Base-by-base conservation (phyloP, 2,329 filamentous ascomycete genomes). In the Colletotrichum caudatum region DNA sequence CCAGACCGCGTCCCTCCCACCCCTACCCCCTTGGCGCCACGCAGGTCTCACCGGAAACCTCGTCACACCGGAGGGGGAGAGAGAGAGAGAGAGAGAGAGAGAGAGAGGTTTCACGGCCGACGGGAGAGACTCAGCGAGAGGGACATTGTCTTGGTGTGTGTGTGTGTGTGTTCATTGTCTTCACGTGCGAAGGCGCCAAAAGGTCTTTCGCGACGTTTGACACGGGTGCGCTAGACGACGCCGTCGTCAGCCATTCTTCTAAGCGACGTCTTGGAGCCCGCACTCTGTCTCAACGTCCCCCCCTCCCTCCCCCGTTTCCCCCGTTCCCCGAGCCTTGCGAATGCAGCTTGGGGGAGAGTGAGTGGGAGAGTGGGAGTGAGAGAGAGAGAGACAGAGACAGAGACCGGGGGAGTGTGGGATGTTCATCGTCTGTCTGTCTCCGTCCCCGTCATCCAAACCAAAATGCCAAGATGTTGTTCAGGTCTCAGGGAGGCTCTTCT, bases 161-260 rank as follows among this genome's bases (percentile, higher is more conserved):
- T n/a, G n/a, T n/a, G n/a, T n/a, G n/a, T n/a, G n/a, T n/a, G n/a
- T n/a, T n/a, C 64, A 54, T 26, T 44, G 23, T 14, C 39, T 71
- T 71, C 68, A 68, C 64, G 64, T 68, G 64, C 51, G 33, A 58
- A n/a, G 64, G 39, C 58, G 58, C 68, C 33, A 58, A 53, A n/a
- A n/a, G 18, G 26, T 56, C 50, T 35, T 68, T 72, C 60, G 64
- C 53, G 37, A 72, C 64, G 69, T 56, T 72, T 64, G 66, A 69
- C 65, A 72, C 65, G 69, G 69, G 60, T 60, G 50, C 66, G 60
- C 66, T 72, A 72, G 57, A 60, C 39, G 66, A 56, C 69, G 69
- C 69, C 69, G 48, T 63, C 64, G 64, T 51, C 48, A 61, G 69
- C 66, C 69, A 72, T 65, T 16, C 56, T 29, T 48, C 54, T 60